phyloP scores from a whole-genome alignment of 768 basidiomycete species.

The Cubamyces lactineus region DNA sequence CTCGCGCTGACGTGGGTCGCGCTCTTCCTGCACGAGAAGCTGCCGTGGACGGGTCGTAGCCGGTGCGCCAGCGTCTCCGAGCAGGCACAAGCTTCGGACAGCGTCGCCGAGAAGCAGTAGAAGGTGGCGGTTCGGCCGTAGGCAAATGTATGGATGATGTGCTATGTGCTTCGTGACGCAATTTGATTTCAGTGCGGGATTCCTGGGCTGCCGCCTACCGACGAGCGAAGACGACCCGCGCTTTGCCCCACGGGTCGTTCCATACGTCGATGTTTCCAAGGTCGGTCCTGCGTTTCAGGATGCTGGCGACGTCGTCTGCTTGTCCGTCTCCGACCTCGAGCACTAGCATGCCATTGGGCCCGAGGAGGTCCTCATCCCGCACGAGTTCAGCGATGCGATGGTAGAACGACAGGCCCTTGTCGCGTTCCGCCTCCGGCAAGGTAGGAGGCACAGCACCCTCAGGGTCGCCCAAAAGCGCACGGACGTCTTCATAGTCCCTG shows the following conservation, averaged over 20 bases:
- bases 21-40: constrained; percentile 33
- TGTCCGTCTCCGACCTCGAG: constrained; percentile 83
- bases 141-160: no score
- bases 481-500: constrained; percentile 75
- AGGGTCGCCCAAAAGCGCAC: constrained; percentile 77
- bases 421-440: constrained; percentile 34
- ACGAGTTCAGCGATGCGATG: constrained; percentile 68
- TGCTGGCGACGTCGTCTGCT: constrained; percentile 59
- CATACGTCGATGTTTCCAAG: constrained; percentile 64
- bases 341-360: constrained; percentile 58
- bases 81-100: not conserved
- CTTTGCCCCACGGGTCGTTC: constrained; percentile 78
- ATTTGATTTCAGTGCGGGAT: no score
- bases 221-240: constrained; percentile 65
- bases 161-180: no score
- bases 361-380: constrained; percentile 51
- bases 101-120: not conserved
- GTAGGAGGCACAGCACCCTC: not conserved
- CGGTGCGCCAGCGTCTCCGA: not conserved
- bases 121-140: not conserved
- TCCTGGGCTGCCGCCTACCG: not conserved
- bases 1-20: constrained; percentile 70
- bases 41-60: constrained; percentile 12
- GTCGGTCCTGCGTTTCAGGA: constrained; percentile 54
- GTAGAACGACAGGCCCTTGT: constrained; percentile 67